Percentiles rank a stretch among this genome's conserved stretches.
These are phyloP conservation scores for Cyclotella distinguenda DNA, from an alignment of 108 stramenopile species.

Conservation along the genomic window DNA sequence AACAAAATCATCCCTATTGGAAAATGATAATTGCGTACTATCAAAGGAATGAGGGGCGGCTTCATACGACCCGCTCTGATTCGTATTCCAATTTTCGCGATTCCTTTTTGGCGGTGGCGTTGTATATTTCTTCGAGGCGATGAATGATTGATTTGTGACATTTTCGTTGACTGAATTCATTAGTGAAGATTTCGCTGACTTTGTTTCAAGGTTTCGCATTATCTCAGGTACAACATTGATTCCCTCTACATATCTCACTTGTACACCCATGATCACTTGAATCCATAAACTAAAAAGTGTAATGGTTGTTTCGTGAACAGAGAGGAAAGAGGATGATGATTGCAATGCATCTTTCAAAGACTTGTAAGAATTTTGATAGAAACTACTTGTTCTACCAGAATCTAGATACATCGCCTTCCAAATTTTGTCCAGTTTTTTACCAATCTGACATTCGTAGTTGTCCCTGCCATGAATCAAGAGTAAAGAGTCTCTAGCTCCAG, in stretches of 20 bases:
- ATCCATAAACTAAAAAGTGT: constrained; percentile 33
- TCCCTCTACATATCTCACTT: constrained; percentile 27
- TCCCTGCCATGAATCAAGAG: constrained; percentile 32
- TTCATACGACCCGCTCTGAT: no score
- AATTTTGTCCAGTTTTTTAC: constrained; percentile 21
- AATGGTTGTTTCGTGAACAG: constrained; percentile 21
- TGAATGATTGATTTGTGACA: neutral
- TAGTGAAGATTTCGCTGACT: neutral
- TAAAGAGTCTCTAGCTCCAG: neutral
- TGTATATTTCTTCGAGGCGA: neutral
- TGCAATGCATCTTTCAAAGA: constrained; percentile 4
- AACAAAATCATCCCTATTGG: neutral
- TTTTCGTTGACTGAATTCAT: neutral
- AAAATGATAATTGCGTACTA: neutral
- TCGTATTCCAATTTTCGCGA: no score
- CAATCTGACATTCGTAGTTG: constrained; percentile 19
- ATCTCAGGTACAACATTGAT: constrained; percentile 20
- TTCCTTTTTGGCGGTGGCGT: no score
- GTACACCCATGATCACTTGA: constrained; percentile 27
- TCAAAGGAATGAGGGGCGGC: neutral
- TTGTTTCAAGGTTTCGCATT: neutral
- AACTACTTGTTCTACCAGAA: neutral
- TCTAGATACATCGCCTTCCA: constrained; percentile 18
- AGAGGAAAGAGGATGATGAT: constrained; percentile 4
- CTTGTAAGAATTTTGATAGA: constrained; percentile 10